Evolutionary conservation across 306 rosid genomes (phyloP).

Genomic region (Vigna trinervia): DNA sequence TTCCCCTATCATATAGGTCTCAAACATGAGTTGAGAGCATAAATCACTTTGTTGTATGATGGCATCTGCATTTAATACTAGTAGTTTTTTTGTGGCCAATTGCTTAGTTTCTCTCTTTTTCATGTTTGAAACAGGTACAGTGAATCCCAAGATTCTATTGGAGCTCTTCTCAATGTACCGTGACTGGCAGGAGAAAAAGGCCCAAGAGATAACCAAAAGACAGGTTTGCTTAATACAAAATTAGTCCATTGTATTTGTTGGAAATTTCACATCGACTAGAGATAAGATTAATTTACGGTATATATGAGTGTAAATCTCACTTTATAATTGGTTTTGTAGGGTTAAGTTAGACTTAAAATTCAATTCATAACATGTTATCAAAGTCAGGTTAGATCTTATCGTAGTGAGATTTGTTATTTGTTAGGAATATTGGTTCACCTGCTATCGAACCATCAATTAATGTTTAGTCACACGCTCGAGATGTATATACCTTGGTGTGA

Average conservation of each 20-base stretch:
- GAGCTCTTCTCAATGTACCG: slow-evolving; percentile 90
- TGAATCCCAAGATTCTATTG: slow-evolving; percentile 79
- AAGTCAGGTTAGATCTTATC: too few relatives aligned
- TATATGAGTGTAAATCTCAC: too few relatives aligned
- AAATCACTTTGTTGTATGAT: slow-evolving; percentile 26
- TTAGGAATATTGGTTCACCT: too few relatives aligned
- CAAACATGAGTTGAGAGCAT: slow-evolving; percentile 26
- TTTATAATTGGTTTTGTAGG: too few relatives aligned
- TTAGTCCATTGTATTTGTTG: not conserved
- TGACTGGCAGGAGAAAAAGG: slow-evolving; percentile 78
- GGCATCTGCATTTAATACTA: slow-evolving; percentile 13
- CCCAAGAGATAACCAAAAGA: slow-evolving; percentile 66
- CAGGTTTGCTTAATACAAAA: slow-evolving; percentile 65
- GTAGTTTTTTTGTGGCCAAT: slow-evolving; percentile 22
- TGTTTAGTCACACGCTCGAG: too few relatives aligned
- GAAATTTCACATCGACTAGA: too few relatives aligned
- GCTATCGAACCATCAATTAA: too few relatives aligned
- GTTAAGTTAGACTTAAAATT: too few relatives aligned
- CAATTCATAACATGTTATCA: too few relatives aligned
- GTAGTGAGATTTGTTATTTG: too few relatives aligned
- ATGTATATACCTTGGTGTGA: too few relatives aligned
- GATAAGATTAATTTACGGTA: too few relatives aligned
- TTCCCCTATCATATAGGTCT: slow-evolving; percentile 20
- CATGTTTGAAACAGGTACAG: slow-evolving; percentile 56
- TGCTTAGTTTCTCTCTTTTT: slow-evolving; percentile 32